Evolutionary conservation across 2,329 filamentous ascomycete species (phyloP), one percentile per base, ranked within the genome.

Genomic region (Endothia cerciana): DNA sequence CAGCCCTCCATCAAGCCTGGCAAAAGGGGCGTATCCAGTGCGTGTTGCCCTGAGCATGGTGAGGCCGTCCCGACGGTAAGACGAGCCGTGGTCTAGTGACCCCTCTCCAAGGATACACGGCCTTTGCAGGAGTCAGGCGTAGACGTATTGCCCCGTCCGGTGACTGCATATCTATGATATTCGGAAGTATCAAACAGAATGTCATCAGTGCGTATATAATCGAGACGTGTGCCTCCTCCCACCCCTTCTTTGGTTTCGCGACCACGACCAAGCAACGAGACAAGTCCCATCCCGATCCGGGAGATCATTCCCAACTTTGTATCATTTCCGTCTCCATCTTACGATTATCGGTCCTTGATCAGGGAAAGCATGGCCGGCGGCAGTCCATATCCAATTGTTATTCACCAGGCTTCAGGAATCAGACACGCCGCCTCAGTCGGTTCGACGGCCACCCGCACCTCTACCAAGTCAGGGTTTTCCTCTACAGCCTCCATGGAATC

Each of bases 401-500:
- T 65, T 41, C 63, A 61, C 51, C 56, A 61, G 51, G 51, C 53
- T 25, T 43, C 41, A 61, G 47, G 15, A 19, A 19, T 51, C 53
- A 41, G 30, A 45, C 43, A 49, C 28, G 13, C 60, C 7, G 40
- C 64, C n/a, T 66, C 66, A 7, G 8, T 68, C 40, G 45, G 25
- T 22, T 68, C 66, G 10, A 60, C 33, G 60, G 56, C 66, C 11
- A 63, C 60, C 15, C 43, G 43, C 22, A 45, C 66, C 17, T 63
- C 57, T 13, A n/a, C 22, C 40, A 61, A 45, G 41, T 66, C 64
- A 38, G 40, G 45, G 28, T 58, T 59, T 5, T 45, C 38, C 4
- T 67, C 65, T 30, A 43, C 41, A 28, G 19, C 36, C 51, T 67
- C 53, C 13, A 62, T 36, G 4, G 63, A 57, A 11, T 65, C 64